These are phyloP conservation scores for Phytopythium kandeliae DNA, from an alignment of 352 stramenopile species.

Conservation along the genomic window DNA sequence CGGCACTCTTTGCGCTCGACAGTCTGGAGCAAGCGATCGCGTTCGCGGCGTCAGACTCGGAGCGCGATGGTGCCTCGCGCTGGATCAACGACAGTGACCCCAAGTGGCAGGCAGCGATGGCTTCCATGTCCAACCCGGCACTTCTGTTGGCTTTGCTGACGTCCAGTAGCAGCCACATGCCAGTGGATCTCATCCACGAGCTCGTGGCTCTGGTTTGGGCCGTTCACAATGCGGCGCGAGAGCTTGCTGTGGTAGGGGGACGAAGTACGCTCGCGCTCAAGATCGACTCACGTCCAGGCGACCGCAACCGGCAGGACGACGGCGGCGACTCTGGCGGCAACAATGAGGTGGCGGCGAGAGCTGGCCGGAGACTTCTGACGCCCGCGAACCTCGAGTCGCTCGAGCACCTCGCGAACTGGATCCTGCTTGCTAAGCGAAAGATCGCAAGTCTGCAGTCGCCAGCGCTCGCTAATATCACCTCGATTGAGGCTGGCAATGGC, in stretches of 20 bases:
- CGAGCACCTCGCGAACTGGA: constrained; percentile 75
- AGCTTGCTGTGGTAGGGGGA: background rate
- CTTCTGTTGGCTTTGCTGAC: constrained; percentile 60
- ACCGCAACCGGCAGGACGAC: background rate
- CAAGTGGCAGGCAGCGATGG: constrained; percentile 20
- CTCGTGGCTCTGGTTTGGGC: constrained; percentile 45
- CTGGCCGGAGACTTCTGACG: constrained; percentile 18
- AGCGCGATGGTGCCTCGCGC: background rate
- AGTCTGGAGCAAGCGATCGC: constrained; percentile 29
- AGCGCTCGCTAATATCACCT: constrained; percentile 9
- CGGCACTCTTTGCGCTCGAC: constrained; percentile 55
- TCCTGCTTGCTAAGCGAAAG: constrained; percentile 71
- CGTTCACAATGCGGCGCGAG: constrained; percentile 22
- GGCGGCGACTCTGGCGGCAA: background rate
- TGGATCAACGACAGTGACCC: background rate
- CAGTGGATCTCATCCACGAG: constrained; percentile 34
- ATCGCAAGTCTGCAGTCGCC: constrained; percentile 46
- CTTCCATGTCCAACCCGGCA: constrained; percentile 51
- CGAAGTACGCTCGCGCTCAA: background rate
- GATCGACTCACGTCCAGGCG: background rate
- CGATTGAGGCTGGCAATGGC: background rate
- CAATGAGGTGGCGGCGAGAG: background rate
- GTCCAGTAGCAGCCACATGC: constrained; percentile 1
- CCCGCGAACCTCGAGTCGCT: constrained; percentile 70
- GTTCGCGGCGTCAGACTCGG: constrained; percentile 7